These are phyloP conservation scores for Pythium phragmiticola DNA, from an alignment of 352 stramenopile genomes.

Conservation along the genomic window DNA sequence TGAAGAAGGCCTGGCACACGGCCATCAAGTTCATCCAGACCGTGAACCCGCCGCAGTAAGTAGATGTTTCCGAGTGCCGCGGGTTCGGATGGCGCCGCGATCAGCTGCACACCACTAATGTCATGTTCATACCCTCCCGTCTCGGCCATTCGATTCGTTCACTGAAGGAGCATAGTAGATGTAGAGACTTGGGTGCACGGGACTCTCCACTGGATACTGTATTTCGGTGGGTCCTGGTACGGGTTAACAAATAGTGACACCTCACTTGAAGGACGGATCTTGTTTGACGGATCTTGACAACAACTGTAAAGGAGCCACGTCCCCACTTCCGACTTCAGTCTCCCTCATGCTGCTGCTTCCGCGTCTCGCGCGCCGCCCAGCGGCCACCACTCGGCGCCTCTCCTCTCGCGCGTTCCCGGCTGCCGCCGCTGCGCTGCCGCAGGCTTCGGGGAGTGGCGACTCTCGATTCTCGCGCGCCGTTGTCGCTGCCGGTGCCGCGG, in stretches of 20 bases:
- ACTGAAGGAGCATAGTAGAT: too few relatives aligned
- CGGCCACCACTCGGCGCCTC: background rate
- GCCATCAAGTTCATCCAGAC: slow-evolving; percentile 49
- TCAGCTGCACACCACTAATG: background rate
- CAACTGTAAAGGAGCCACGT: background rate
- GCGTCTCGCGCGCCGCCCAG: background rate
- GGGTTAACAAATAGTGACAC: background rate
- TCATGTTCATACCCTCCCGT: too few relatives aligned
- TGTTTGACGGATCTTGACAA: background rate
- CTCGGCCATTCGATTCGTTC: too few relatives aligned
- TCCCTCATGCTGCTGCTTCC: background rate
- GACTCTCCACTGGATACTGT: too few relatives aligned
- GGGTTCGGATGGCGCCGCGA: too few relatives aligned
- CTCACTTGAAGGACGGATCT: background rate
- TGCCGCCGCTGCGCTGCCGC: background rate
- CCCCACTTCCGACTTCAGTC: background rate
- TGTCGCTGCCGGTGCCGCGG: slow-evolving; percentile 3
- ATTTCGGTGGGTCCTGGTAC: too few relatives aligned
- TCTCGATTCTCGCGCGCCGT: background rate
- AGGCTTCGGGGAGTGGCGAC: background rate
- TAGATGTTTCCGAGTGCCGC: background rate
- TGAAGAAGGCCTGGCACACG: slow-evolving; percentile 49
- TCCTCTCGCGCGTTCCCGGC: background rate
- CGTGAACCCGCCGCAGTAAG: slow-evolving; percentile 29
- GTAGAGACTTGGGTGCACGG: too few relatives aligned